A percentile compares a stretch with the other conserved stretches of the same genome.
These are phyloP conservation scores for Collybiopsis confluens DNA, from an alignment of 768 basidiomycete genomes.

Conservation along the genomic window DNA sequence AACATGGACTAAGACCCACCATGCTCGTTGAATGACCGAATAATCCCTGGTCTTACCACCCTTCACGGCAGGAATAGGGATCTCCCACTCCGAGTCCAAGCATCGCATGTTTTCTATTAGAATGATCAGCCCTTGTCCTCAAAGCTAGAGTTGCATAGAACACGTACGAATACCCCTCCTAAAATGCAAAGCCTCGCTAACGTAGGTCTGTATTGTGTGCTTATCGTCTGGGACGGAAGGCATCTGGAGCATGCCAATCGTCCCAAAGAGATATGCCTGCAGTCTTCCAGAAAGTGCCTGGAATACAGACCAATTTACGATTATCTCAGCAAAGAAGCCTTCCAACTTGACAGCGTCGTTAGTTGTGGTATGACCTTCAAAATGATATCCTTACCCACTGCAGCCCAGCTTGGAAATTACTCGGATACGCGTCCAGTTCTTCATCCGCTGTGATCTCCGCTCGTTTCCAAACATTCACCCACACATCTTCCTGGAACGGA, in stretches of 20 bases:
- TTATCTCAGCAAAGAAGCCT: not conserved
- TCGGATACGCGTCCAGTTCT: slow-evolving; percentile 11
- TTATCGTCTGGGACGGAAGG: not conserved
- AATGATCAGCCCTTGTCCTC: not conserved
- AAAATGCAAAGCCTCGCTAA: slow-evolving; percentile 4
- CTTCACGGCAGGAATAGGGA: slow-evolving; percentile 15
- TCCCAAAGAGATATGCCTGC: slow-evolving; percentile 3
- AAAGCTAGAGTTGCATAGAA: not conserved
- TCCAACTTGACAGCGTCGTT: not conserved
- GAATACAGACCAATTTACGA: not conserved
- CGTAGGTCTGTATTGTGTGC: slow-evolving; percentile 1
- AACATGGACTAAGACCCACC: slow-evolving; percentile 12
- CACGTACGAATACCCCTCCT: slow-evolving; percentile 1
- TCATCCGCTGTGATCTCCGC: not conserved
- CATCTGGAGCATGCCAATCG: not conserved
- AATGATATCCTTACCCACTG: slow-evolving; percentile 5
- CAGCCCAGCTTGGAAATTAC: not conserved
- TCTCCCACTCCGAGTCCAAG: slow-evolving; percentile 21
- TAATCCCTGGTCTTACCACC: slow-evolving; percentile 15
- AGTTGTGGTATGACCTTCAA: not conserved
- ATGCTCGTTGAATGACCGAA: slow-evolving; percentile 18
- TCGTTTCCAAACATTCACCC: slow-evolving; percentile 23
- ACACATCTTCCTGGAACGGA: slow-evolving; percentile 19
- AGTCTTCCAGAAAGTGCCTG: not conserved
- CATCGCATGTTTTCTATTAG: slow-evolving; percentile 20